Percentiles rank a stretch among this genome's conserved stretches.
These are phyloP conservation scores for Schrenkiella parvula DNA, from an alignment of 345 rosid genomes.

Conservation along the genomic window DNA sequence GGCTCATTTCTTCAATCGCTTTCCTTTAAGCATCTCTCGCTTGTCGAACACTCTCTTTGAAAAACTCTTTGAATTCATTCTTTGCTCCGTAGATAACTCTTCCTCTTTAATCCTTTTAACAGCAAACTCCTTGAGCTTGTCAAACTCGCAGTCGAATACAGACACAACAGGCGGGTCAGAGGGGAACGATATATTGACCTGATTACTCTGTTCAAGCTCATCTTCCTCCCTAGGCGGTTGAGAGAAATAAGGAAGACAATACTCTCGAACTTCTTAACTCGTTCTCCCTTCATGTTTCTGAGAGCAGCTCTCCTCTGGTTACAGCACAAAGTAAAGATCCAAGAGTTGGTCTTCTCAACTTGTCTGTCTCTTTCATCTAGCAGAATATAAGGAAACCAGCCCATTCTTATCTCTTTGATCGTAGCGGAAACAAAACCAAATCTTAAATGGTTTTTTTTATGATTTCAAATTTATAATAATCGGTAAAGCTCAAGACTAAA, in stretches of 20 bases:
- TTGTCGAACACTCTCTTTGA: conserved; percentile 77
- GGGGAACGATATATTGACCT: conserved; percentile 69
- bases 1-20: conserved; percentile 74
- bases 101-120: conserved; percentile 57
- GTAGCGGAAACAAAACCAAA: too few relatives aligned
- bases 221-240: conserved; percentile 73
- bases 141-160: conserved; percentile 91
- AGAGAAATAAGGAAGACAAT: conserved; percentile 89
- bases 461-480: too few relatives aligned
- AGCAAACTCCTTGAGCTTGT: conserved; percentile 70
- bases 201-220: conserved; percentile 75
- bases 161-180: conserved; percentile 78
- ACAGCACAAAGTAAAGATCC: background rate
- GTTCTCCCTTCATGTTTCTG: conserved; percentile 80
- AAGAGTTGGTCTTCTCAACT: background rate
- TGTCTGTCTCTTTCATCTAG: too few relatives aligned
- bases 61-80: conserved; percentile 75
- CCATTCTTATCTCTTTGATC: too few relatives aligned
- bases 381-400: too few relatives aligned
- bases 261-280: conserved; percentile 79
- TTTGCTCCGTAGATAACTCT: conserved; percentile 60
- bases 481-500: too few relatives aligned
- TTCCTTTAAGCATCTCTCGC: conserved; percentile 82
- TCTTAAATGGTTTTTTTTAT: too few relatives aligned
- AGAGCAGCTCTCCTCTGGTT: conserved; percentile 58